A percentile compares a stretch with the other conserved stretches of the same genome.
These are phyloP conservation scores for Senna siamea DNA, from an alignment of 306 rosid genomes.

Conservation along the genomic window DNA sequence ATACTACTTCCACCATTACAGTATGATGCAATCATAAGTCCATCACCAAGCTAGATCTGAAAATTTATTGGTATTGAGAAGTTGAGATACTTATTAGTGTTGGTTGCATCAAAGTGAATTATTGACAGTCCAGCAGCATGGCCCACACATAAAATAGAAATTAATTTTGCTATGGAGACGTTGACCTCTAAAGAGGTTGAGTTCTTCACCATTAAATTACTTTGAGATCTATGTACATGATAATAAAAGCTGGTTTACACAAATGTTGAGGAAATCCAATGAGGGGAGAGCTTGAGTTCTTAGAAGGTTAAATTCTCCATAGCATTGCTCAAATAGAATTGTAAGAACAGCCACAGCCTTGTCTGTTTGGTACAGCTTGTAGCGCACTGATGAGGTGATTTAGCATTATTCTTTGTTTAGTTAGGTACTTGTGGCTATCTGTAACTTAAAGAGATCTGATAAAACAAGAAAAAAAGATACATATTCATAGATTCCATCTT, in stretches of 20 bases:
- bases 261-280: too few species aligned
- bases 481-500: neutral
- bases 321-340: too few species aligned
- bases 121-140: neutral
- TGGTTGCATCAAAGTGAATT: neutral
- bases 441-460: conserved; percentile 2
- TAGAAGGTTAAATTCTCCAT: too few species aligned
- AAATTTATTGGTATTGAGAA: conserved; percentile 10
- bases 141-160: neutral
- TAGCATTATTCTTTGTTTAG: neutral
- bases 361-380: neutral
- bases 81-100: neutral
- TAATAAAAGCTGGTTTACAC: too few species aligned
- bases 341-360: neutral
- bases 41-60: neutral
- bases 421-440: neutral
- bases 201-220: neutral
- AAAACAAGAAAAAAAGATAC: neutral
- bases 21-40: neutral
- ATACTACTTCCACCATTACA: conserved; percentile 20
- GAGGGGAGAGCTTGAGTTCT: too few species aligned
- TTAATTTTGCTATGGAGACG: neutral
- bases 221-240: too few species aligned
- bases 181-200: neutral
- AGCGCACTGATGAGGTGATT: neutral